Percentiles rank a stretch among this genome's conserved stretches.
These are phyloP conservation scores for Parascedosporium putredinis DNA, from an alignment of 2,329 filamentous ascomycete species.

Conservation along the genomic window DNA sequence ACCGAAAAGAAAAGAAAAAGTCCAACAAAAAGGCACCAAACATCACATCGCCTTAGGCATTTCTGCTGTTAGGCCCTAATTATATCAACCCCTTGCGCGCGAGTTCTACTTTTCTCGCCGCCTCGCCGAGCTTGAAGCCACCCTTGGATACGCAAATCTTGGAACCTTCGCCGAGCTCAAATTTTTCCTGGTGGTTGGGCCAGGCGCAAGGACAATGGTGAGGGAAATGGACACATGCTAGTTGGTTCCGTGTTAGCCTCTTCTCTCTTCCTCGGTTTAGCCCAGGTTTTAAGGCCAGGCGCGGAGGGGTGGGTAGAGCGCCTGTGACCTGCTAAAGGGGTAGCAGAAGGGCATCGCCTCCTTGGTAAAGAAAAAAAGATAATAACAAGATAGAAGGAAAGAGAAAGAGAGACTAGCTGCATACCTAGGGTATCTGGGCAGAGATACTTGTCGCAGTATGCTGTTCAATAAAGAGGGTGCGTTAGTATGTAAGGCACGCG, in stretches of 20 bases:
- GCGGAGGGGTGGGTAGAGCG: no score
- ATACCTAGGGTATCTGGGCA: conserved; percentile 74
- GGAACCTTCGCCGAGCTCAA: conserved; percentile 61
- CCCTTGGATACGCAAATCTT: conserved; percentile 66
- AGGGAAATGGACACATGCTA: conserved; percentile 84
- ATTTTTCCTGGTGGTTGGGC: conserved; percentile 65
- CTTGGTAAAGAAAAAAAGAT: no score
- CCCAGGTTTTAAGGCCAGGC: neutral
- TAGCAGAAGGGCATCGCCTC: neutral
- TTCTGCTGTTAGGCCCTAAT: no score
- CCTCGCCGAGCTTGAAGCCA: conserved; percentile 62
- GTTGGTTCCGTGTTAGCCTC: conserved; percentile 14
- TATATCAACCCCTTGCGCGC: conserved; percentile 68
- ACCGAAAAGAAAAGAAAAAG: no score
- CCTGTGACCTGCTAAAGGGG: no score
- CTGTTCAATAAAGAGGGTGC: conserved; percentile 27
- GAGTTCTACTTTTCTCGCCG: conserved; percentile 65
- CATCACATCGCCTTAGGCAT: no score
- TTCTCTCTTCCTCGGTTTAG: neutral
- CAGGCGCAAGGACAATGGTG: conserved; percentile 94
- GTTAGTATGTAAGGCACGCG: neutral
- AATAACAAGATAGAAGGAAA: no score
- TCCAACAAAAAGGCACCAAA: no score
- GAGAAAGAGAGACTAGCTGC: conserved; percentile 7
- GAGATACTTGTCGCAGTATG: conserved; percentile 86